A percentile compares a stretch with the other conserved stretches of the same genome.
These are phyloP conservation scores for Rosa hybrid DNA, from an alignment of 331 rosid species.

Conservation along the genomic window DNA sequence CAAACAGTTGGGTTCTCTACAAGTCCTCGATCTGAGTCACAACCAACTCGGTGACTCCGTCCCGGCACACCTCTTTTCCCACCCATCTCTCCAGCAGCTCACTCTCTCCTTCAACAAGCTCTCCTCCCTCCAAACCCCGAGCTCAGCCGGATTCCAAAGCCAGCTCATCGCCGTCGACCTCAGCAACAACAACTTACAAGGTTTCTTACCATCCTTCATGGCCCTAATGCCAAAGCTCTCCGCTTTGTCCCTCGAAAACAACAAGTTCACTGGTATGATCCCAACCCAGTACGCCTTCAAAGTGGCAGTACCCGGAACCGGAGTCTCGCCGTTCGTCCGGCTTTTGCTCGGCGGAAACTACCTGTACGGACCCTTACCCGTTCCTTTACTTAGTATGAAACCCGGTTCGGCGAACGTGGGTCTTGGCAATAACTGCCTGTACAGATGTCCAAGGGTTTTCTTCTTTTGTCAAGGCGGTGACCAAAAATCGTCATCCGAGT, in stretches of 20 bases:
- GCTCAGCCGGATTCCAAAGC: conserved; percentile 19
- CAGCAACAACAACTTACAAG: conserved; percentile 56
- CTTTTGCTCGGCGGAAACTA: conserved; percentile 69
- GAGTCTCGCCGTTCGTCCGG: conserved; percentile 56
- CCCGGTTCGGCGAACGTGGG: conserved; percentile 61
- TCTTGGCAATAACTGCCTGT: conserved; percentile 63
- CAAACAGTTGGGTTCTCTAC: conserved; percentile 30
- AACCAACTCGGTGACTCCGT: conserved; percentile 54
- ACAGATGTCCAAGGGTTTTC: conserved; percentile 61
- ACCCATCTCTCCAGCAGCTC: conserved; percentile 66
- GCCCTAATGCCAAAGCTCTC: conserved; percentile 70
- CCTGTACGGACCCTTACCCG: conserved; percentile 62
- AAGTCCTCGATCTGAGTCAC: conserved; percentile 67
- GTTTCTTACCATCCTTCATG: conserved; percentile 58
- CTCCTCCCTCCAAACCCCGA: conserved; percentile 39
- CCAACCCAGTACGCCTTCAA: conserved; percentile 75
- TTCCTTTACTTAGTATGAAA: conserved; percentile 45
- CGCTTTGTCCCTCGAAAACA: conserved; percentile 70
- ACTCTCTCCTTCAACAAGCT: conserved; percentile 63
- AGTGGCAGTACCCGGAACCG: conserved; percentile 41
- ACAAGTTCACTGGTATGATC: conserved; percentile 62
- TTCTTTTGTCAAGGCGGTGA: conserved; percentile 73
- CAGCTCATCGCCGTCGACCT: conserved; percentile 66
- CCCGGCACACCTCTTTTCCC: conserved; percentile 51
- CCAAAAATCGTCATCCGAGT: conserved; percentile 47